Percentiles rank a stretch among this genome's conserved stretches.
Conservation (phyloP, 2,329 filamentous ascomycete genomes). For the Paracamarosporium sp. region DNA sequence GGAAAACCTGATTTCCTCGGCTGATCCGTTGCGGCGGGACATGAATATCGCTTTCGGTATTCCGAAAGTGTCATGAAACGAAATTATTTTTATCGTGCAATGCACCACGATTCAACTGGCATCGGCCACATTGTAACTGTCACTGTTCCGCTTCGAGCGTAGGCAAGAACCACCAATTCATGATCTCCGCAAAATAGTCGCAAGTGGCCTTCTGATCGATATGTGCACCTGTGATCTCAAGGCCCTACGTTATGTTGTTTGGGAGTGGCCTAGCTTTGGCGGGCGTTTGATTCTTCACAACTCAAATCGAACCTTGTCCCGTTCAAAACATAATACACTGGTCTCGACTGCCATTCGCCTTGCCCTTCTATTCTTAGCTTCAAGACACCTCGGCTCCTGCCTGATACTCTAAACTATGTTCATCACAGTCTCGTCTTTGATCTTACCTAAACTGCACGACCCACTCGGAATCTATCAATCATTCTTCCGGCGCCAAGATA, state of each 20-base stretch:
- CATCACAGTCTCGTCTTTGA: conserved; percentile 12
- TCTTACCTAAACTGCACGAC: conserved; percentile 9
- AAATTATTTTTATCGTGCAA: not conserved
- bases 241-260: not conserved
- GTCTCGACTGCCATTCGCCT: conserved; percentile 1
- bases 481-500: conserved; percentile 12
- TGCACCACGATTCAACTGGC: not conserved
- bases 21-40: not conserved
- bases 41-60: not conserved
- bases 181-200: not conserved
- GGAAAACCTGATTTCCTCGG: conserved; percentile 11
- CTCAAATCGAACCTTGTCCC: conserved; percentile 9
- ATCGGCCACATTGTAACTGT: not conserved
- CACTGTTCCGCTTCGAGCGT: not conserved
- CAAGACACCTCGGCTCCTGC: not conserved
- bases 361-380: conserved; percentile 6
- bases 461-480: conserved; percentile 1
- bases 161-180: too few relatives aligned
- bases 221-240: not conserved
- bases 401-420: not conserved
- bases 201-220: not conserved
- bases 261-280: not conserved
- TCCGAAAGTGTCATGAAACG: not conserved
- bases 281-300: not conserved
- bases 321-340: not conserved